Conservation (phyloP, 305 asterid genomes). For the Rubia tinctorum region DNA sequence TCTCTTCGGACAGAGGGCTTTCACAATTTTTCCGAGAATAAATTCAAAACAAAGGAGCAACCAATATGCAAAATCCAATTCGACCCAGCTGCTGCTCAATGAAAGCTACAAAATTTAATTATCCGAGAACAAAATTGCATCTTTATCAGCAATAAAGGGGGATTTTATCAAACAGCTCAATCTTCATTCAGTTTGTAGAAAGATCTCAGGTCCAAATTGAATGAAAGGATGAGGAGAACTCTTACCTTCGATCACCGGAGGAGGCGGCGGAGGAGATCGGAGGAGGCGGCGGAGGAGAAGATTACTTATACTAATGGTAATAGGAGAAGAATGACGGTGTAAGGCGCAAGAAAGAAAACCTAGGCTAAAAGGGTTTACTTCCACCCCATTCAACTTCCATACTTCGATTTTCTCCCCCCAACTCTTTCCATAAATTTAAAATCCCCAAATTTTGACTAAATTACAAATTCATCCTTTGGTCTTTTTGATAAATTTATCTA, state of each 20-base stretch:
- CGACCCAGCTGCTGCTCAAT: neutral
- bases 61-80: too few species aligned
- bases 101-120: neutral
- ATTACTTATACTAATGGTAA: neutral
- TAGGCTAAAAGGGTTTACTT: neutral
- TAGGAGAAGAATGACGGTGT: neutral
- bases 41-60: neutral
- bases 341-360: neutral
- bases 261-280: neutral
- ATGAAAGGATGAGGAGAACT: neutral
- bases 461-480: too few species aligned
- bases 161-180: neutral
- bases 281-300: neutral
- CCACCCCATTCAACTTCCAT: neutral
- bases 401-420: too few species aligned
- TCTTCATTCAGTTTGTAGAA: neutral
- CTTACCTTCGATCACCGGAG: neutral
- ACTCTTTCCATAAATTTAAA: too few species aligned
- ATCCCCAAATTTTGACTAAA: too few species aligned
- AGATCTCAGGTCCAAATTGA: neutral
- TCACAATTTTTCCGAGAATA: too few species aligned
- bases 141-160: neutral
- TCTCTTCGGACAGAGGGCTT: too few species aligned
- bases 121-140: neutral
- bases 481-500: too few species aligned